Percentiles rank a stretch among this genome's conserved stretches.
These are phyloP conservation scores for Diddensiella caesifluorescens DNA, from an alignment of 805 yeast species.

Conservation along the genomic window DNA sequence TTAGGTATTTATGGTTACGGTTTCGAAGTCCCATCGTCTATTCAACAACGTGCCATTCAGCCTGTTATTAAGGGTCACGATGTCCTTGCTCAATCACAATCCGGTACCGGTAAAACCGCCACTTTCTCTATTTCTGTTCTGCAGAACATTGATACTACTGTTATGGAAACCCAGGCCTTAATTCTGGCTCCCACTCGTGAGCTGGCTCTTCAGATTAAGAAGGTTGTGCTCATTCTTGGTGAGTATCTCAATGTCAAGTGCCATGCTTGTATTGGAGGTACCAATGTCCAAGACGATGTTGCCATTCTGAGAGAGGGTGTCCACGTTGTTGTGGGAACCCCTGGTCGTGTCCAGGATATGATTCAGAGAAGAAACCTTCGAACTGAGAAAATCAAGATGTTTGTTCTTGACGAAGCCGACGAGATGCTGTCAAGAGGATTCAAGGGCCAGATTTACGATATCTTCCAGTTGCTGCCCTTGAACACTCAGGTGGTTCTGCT, in stretches of 20 bases:
- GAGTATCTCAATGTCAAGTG: constrained; percentile 80
- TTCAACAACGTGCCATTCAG: constrained; percentile 94
- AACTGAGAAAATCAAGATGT: constrained; percentile 76
- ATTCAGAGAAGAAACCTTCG: constrained; percentile 73
- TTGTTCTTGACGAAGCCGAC: constrained; percentile 95
- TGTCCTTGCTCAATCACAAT: constrained; percentile 97
- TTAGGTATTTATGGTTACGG: constrained; percentile 67
- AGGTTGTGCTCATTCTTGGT: constrained; percentile 81
- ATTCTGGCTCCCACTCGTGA: constrained; percentile 95
- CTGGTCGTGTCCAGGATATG: constrained; percentile 92
- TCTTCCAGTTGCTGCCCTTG: constrained; percentile 77
- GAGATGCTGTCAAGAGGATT: constrained; percentile 90
- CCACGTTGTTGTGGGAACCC: constrained; percentile 94
- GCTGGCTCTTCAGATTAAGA: constrained; percentile 87
- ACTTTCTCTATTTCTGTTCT: constrained; percentile 93
- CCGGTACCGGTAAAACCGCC: constrained; percentile 99
- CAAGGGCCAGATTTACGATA: constrained; percentile 91
- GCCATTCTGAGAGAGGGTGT: constrained; percentile 71
- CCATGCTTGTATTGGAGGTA: constrained; percentile 94
- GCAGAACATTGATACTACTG: constrained; percentile 71
- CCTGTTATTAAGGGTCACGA: constrained; percentile 94
- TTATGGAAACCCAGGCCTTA: constrained; percentile 79
- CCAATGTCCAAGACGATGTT: constrained; percentile 73
- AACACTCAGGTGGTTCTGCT: constrained; percentile 89
- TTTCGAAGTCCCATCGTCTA: constrained; percentile 94